Evolutionary conservation across 2,329 filamentous ascomycete species (phyloP).

Genomic region (Plectosphaerella plurivora): DNA sequence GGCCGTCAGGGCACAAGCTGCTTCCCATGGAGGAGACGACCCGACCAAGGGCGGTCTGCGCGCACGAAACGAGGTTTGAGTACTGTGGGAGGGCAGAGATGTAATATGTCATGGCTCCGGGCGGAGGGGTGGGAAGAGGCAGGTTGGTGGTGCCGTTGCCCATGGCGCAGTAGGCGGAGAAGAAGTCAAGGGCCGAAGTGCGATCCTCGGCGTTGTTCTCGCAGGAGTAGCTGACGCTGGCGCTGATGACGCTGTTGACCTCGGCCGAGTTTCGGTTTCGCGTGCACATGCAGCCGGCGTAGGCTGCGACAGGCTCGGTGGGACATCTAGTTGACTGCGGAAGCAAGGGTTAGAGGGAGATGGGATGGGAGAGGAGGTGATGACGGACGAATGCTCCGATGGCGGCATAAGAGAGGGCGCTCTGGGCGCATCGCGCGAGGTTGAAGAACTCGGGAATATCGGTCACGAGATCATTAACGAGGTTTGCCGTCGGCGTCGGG

Average conservation of each 20-base stretch:
- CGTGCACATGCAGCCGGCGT: slow-evolving; percentile 47
- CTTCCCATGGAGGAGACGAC: slow-evolving; percentile 31
- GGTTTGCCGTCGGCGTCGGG: slow-evolving; percentile 31
- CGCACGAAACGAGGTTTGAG: slow-evolving; percentile 38
- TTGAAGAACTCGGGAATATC: slow-evolving; percentile 39
- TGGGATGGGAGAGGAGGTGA: background rate
- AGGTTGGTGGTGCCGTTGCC: slow-evolving; percentile 44
- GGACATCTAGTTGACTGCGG: slow-evolving; percentile 23
- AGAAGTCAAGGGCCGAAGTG: slow-evolving; percentile 44
- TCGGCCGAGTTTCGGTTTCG: slow-evolving; percentile 43
- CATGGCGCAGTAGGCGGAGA: slow-evolving; percentile 47
- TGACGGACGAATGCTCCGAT: slow-evolving; percentile 25
- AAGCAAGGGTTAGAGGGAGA: background rate
- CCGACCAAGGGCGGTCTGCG: slow-evolving; percentile 35
- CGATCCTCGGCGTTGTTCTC: slow-evolving; percentile 41
- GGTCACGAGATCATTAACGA: slow-evolving; percentile 43
- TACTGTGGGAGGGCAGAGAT: slow-evolving; percentile 46
- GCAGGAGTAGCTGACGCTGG: slow-evolving; percentile 38
- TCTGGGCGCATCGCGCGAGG: slow-evolving; percentile 38
- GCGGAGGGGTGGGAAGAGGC: slow-evolving; percentile 37
- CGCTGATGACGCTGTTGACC: slow-evolving; percentile 37
- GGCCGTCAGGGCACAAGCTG: slow-evolving; percentile 38
- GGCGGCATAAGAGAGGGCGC: slow-evolving; percentile 28
- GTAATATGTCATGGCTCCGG: slow-evolving; percentile 52
- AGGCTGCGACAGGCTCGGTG: slow-evolving; percentile 26